Evolutionary conservation across 495 filamentous ascomycete genomes (phyloP).

Genomic region (Hypoxylon rickii): DNA sequence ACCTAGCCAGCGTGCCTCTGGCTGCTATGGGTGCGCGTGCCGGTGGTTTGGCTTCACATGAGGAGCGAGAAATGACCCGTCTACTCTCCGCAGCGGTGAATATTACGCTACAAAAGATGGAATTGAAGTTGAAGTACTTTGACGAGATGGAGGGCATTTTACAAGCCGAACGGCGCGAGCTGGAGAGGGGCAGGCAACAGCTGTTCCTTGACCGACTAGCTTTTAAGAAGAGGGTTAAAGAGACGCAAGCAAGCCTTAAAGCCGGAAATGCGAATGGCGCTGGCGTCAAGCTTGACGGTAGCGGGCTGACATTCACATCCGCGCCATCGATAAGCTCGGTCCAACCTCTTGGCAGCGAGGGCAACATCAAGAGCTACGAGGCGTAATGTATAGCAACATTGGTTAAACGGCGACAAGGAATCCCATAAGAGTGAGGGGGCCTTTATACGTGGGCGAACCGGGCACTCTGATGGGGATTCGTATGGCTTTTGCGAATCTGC

Average conservation of each 20-base stretch:
- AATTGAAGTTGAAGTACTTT: conserved; percentile 88
- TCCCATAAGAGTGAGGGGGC: neutral
- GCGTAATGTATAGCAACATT: conserved; percentile 35
- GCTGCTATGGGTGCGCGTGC: conserved; percentile 84
- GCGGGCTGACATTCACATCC: conserved; percentile 66
- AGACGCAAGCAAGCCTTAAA: conserved; percentile 78
- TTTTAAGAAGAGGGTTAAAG: conserved; percentile 83
- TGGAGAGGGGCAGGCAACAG: conserved; percentile 88
- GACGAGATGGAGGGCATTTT: conserved; percentile 91
- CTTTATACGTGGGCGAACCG: conserved; percentile 21
- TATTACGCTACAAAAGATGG: conserved; percentile 78
- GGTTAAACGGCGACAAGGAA: neutral
- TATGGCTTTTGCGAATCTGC: conserved; percentile 4
- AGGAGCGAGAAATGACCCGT: conserved; percentile 93
- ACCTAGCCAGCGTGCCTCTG: conserved; percentile 77
- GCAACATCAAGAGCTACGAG: conserved; percentile 57
- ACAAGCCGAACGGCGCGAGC: conserved; percentile 87
- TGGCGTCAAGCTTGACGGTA: conserved; percentile 54
- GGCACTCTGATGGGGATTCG: conserved; percentile 14
- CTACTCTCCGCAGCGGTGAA: conserved; percentile 88
- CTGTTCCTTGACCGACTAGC: conserved; percentile 88
- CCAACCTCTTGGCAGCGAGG: conserved; percentile 70
- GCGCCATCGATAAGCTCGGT: conserved; percentile 51
- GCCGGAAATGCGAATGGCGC: conserved; percentile 63
- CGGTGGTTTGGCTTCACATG: conserved; percentile 86